These are phyloP conservation scores for Silene vulgaris DNA, from an alignment of 179 eudicot species.

Conservation along the genomic window DNA sequence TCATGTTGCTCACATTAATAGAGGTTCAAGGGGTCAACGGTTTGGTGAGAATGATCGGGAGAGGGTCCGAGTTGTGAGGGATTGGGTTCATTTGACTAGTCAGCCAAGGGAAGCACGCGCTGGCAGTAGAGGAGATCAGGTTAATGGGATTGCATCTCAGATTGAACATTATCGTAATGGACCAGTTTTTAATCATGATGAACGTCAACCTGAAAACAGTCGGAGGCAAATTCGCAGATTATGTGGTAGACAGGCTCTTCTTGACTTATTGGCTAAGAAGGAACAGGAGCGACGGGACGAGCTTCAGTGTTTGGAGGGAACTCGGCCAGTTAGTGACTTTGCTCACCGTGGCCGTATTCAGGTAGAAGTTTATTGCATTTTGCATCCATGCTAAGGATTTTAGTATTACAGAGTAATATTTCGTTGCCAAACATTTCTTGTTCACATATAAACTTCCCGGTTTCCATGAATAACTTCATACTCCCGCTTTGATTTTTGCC, in stretches of 20 bases:
- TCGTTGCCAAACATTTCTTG: not conserved
- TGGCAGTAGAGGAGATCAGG: slow-evolving; percentile 40
- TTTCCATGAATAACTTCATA: too few species aligned
- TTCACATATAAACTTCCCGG: too few species aligned
- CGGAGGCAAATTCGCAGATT: slow-evolving; percentile 57
- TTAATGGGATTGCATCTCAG: slow-evolving; percentile 45
- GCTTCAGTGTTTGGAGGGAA: slow-evolving; percentile 48
- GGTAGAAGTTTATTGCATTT: slow-evolving; percentile 32
- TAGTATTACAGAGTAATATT: too few species aligned
- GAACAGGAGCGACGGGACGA: slow-evolving; percentile 56
- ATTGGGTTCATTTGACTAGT: slow-evolving; percentile 52
- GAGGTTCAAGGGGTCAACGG: slow-evolving; percentile 40
- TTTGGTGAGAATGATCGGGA: slow-evolving; percentile 53
- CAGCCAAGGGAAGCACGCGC: slow-evolving; percentile 41
- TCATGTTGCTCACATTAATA: slow-evolving; percentile 31
- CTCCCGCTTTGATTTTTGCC: not conserved
- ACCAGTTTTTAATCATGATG: slow-evolving; percentile 32
- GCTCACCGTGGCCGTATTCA: slow-evolving; percentile 76
- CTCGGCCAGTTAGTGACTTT: slow-evolving; percentile 60
- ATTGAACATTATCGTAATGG: slow-evolving; percentile 57
- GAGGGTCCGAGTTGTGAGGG: slow-evolving; percentile 62
- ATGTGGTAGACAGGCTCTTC: slow-evolving; percentile 78
- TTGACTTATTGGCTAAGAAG: slow-evolving; percentile 64
- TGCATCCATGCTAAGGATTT: not conserved
- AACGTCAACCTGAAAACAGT: slow-evolving; percentile 29